A percentile compares a stretch with the other conserved stretches of the same genome.
phyloP scores from a whole-genome alignment of 2,329 filamentous ascomycete species.

The Fusarium stilboides region DNA sequence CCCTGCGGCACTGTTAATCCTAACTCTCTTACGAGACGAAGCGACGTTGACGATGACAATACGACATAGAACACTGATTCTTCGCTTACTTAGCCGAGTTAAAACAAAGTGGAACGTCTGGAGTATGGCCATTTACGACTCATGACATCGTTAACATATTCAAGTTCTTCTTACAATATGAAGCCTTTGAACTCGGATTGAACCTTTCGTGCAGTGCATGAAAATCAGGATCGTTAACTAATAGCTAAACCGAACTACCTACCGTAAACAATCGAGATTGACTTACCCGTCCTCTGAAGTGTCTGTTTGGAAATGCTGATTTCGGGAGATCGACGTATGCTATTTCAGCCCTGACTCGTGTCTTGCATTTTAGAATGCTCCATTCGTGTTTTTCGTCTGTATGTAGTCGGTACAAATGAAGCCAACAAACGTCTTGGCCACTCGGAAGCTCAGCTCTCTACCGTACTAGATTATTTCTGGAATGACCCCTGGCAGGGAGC shows the following conservation, averaged over 20 bases:
- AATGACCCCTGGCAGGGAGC: conserved; percentile 19
- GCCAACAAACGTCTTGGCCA: conserved; percentile 26
- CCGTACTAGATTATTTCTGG: conserved; percentile 22
- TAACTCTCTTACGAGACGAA: conserved; percentile 15
- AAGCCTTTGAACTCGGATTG: not conserved
- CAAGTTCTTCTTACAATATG: not conserved
- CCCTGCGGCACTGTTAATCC: conserved; percentile 17
- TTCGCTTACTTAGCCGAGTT: conserved; percentile 16
- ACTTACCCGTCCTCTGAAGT: conserved; percentile 6
- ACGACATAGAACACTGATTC: conserved; percentile 20
- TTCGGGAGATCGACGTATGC: conserved; percentile 49
- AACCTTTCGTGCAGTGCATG: conserved; percentile 1
- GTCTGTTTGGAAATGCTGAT: conserved; percentile 20
- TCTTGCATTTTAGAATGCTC: conserved; percentile 20
- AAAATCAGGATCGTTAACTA: conserved; percentile 2
- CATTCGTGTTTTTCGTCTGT: conserved; percentile 15
- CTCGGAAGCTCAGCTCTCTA: conserved; percentile 1
- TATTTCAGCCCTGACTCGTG: conserved; percentile 45
- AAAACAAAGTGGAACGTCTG: conserved; percentile 4
- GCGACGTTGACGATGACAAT: conserved; percentile 27
- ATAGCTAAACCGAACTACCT: conserved; percentile 4
- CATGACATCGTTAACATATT: not conserved
- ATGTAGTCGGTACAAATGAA: conserved; percentile 8
- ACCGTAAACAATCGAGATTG: conserved; percentile 2
- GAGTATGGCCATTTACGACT: conserved; percentile 3